A percentile compares a stretch with the other conserved stretches of the same genome.
These are phyloP conservation scores for Microcera coccophila DNA, from an alignment of 2,329 filamentous ascomycete genomes.

Conservation along the genomic window DNA sequence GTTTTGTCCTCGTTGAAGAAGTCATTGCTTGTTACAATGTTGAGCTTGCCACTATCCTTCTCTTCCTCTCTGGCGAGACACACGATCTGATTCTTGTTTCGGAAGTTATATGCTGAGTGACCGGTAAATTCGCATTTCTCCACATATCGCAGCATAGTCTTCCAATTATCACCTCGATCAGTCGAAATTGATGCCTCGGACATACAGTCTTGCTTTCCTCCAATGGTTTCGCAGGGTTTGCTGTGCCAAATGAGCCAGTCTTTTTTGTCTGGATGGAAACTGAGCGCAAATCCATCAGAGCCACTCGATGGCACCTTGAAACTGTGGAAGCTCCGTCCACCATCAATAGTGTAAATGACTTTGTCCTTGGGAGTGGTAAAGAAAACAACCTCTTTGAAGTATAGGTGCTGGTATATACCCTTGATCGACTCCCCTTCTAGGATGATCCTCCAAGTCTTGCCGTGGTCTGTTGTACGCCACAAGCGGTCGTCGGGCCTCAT, in stretches of 20 bases:
- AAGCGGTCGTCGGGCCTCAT: slow-evolving; percentile 51
- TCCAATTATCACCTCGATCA: slow-evolving; percentile 79
- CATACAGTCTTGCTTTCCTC: slow-evolving; percentile 57
- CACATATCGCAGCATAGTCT: slow-evolving; percentile 68
- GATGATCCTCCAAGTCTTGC: slow-evolving; percentile 74
- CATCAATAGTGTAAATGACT: slow-evolving; percentile 78
- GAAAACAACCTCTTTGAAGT: slow-evolving; percentile 81
- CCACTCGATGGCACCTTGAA: slow-evolving; percentile 66
- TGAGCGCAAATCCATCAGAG: slow-evolving; percentile 46
- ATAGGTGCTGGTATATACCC: slow-evolving; percentile 70
- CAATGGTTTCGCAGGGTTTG: slow-evolving; percentile 58
- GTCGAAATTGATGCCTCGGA: slow-evolving; percentile 70
- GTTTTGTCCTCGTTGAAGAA: slow-evolving; percentile 64
- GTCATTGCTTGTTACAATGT: slow-evolving; percentile 73
- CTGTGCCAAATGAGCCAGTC: slow-evolving; percentile 94
- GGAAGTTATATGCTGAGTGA: slow-evolving; percentile 53
- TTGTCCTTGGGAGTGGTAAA: slow-evolving; percentile 63
- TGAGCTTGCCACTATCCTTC: slow-evolving; percentile 56
- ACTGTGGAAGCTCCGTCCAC: slow-evolving; percentile 66
- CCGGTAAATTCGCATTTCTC: slow-evolving; percentile 84
- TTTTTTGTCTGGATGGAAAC: slow-evolving; percentile 79
- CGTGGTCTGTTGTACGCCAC: slow-evolving; percentile 77
- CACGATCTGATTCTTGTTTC: slow-evolving; percentile 53
- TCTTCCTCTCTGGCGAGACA: slow-evolving; percentile 57
- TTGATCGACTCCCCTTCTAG: slow-evolving; percentile 67